Base-by-base conservation (phyloP, 129 eudicot genomes). In the Artemisia annua region DNA sequence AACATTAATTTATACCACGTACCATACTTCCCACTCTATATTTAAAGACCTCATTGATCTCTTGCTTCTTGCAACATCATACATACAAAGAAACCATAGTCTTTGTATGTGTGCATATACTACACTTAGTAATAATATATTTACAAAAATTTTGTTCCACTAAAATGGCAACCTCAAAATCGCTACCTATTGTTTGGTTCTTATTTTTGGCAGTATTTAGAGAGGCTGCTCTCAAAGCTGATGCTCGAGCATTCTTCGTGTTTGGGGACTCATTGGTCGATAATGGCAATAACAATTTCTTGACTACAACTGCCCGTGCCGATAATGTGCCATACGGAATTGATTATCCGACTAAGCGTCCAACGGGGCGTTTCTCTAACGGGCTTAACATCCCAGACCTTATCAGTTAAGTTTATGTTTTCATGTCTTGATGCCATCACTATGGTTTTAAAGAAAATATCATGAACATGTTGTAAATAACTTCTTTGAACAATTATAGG, bases 201-300 rank as follows among this genome's bases (percentile, higher is more conserved):
- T 71, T 67, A 19, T 0, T 55, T 39, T 56, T 71, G 58, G 52
- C 67, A 63, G 18, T 72, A 10, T 71, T 56, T 15, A 55, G 30
- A 4, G 72, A 55, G 20, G 43, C 10, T 63, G 77, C 71, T 63
- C 77, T 63, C 17, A 13, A 63, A 65, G 78, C 67, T 0, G 20
- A 78, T 72, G 73, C 82, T 48, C 78, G 82, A 72, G 79, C 85
- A 2, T 82, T 82, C 76, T 82, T 77, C 1, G 85, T 82, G 82
- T 82, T 82, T 12, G 85, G 85, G 11, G 85, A 82, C 79, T 82
- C 85, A 6, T 26, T 82, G 19, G 85, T 82, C 3, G 85, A 82
- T 64, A 71, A 77, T 11, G 85, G 85, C 66, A 82, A 82, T 69
- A 82, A 82, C 62, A 82, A 82, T 48, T 82, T 7, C 73, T 82